Base-by-base conservation (phyloP, 2,329 filamentous ascomycete species). In the Daldinia eschscholtzii region DNA sequence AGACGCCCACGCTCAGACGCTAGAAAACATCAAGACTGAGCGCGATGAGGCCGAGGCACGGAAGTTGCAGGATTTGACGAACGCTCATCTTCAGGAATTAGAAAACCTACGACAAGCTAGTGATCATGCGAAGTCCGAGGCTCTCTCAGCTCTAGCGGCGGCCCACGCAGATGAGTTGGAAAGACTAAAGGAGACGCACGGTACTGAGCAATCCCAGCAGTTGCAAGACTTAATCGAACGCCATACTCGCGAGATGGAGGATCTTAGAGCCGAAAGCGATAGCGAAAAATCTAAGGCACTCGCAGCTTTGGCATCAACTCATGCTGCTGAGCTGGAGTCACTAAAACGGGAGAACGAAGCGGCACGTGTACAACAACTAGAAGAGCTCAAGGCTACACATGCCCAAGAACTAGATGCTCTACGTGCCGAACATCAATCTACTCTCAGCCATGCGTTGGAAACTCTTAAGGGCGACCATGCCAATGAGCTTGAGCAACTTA, bases 341-440 rank as follows among this genome's bases (percentile, higher is more conserved):
- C n/a, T 59, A 1, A 64, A 57, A 58, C 41, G 23, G 23, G 63
- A 70, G 30, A 61, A 30, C 15, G 39, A 58, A 30, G 61, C 53
- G 10, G 39, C 53, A 37, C 65, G 48, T n/a, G 15, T 39, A 15
- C 61, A 28, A 42, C 57, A 77, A 59, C 39, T 76, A 15, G 63
- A 74, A 20, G 67, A 74, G 33, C 67, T 75, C n/a, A 72, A 72
- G 37, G 68, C 68, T 23, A 46, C 63, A 9, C 76, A 78, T 68
- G 66, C 55, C 48, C 33, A 70, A 5, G 65, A 74, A 1, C 53
- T 76, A 1, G 70, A 71, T 26, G 70, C 71, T 10, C 56, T 76
- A 30, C 73, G 72, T 26, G 44, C 69, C 18, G 71, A 72, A 30
- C 74, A 76, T 63, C 60, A 75, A 63, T 61, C 65, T n/a, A 42